Evolutionary conservation across 345 rosid species (phyloP), one percentile per base, ranked within the genome.

Genomic region (Corchorus olitorius): DNA sequence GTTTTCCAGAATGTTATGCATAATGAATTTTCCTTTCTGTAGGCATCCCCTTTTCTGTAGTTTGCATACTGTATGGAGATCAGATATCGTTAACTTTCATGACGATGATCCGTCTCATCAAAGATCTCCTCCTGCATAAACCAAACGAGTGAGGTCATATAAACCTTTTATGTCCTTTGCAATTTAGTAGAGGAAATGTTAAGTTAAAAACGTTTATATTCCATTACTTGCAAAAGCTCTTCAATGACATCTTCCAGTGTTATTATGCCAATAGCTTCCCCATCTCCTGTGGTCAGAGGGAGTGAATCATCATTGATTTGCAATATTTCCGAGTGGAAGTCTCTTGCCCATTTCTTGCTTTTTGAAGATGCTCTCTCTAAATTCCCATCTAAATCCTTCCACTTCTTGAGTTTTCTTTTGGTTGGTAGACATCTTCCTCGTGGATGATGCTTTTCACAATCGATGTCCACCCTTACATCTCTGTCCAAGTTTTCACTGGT

Each of bases 191-290:
- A 58, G 5, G 16, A 37, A 41, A 20, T n/a, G 10, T 49, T 52
- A 13, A 39, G 39, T 49, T 3, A 37, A 67, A 54, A 52, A 54
- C 13, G n/a, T 50, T 48, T 7, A 58, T 74, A 58, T 74, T 58
- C 37, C n/a, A 46, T 17, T 76, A 83, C 94, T 84, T 89, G 92
- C 70, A 89, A 75, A 34, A 90, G 82, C 85, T 88, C 93, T 80
- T 90, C 91, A 35, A 89, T 86, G 76, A 90, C 89, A 83, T 90
- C 91, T 78, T 89, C 92, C 77, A 88, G 82, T 59, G 95, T 86
- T 76, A 91, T 85, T 48, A 91, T 84, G 72, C 95, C 91, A 0
- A 79, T 67, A 8, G 87, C 86, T 79, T 86, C 87, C 11, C 75
- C 81, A 60, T 85, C 87, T 74, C 82, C 84, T 0, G 72, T 77